phyloP scores from a whole-genome alignment of 331 rosid species.

The Prunus yedoensis region DNA sequence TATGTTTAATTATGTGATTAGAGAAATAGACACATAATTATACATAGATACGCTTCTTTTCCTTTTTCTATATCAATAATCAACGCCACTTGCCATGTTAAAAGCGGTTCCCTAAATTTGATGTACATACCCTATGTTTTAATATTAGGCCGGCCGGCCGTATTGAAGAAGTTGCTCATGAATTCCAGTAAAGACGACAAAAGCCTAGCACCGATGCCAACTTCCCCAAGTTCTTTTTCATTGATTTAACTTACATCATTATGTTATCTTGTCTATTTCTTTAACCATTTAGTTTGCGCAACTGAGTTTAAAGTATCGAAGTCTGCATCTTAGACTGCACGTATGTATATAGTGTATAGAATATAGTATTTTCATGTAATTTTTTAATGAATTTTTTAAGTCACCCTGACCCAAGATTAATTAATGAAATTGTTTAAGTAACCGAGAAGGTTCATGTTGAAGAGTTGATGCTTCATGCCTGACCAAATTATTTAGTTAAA shows the following conservation, averaged over 20 bases:
- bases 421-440: not conserved
- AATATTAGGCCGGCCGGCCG: not conserved
- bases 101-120: not conserved
- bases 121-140: not conserved
- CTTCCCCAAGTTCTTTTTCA: not conserved
- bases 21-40: too few species aligned
- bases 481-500: not conserved
- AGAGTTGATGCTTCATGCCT: constrained; percentile 2
- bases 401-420: not conserved
- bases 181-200: not conserved
- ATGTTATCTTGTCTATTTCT: not conserved
- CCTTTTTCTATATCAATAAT: not conserved
- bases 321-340: not conserved
- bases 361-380: not conserved
- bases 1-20: too few species aligned
- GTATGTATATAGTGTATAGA: not conserved
- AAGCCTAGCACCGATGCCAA: not conserved
- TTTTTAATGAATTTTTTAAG: not conserved
- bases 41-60: not conserved
- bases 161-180: not conserved
- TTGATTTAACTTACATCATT: not conserved
- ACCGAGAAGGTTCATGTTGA: not conserved
- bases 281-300: not conserved
- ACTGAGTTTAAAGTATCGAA: not conserved
- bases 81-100: not conserved